Percentiles rank a stretch among this genome's conserved stretches.
Evolutionary conservation across 345 rosid species (phyloP).

Genomic region (Eucalyptus pumila): DNA sequence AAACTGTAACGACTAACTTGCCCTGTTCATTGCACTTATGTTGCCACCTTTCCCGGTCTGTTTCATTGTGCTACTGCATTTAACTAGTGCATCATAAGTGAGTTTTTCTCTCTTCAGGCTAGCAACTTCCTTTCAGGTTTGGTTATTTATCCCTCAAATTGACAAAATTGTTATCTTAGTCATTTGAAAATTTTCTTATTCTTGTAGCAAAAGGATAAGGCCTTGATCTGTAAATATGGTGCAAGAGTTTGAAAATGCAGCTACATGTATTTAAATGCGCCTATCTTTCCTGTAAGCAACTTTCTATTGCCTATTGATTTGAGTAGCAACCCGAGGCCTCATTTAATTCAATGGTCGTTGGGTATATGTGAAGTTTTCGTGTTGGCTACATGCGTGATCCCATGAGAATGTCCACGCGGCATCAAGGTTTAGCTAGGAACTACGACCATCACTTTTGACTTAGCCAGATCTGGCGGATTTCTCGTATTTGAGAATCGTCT

Average conservation of each 20-base stretch:
- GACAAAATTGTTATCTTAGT: not conserved
- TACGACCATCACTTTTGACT: not conserved
- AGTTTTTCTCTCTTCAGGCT: not conserved
- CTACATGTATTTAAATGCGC: not conserved
- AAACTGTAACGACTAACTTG: not conserved
- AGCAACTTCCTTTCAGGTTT: not conserved
- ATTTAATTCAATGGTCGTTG: not conserved
- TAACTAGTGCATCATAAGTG: not conserved
- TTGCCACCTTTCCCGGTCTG: not conserved
- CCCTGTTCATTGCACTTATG: not conserved
- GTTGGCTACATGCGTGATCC: not conserved
- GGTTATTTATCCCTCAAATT: not conserved
- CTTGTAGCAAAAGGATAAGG: not conserved
- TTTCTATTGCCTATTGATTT: not conserved
- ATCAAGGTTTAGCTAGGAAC: not conserved
- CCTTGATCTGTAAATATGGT: not conserved
- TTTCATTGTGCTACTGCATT: not conserved
- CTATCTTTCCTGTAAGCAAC: not conserved
- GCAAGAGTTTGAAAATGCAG: not conserved
- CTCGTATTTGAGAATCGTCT: not conserved
- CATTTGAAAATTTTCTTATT: not conserved
- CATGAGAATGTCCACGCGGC: not conserved
- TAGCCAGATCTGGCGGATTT: not conserved
- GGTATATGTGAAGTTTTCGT: not conserved
- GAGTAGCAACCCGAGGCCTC: not conserved